Conservation (phyloP, 2,329 filamentous ascomycete species). For the Talaromyces sp. region DNA sequence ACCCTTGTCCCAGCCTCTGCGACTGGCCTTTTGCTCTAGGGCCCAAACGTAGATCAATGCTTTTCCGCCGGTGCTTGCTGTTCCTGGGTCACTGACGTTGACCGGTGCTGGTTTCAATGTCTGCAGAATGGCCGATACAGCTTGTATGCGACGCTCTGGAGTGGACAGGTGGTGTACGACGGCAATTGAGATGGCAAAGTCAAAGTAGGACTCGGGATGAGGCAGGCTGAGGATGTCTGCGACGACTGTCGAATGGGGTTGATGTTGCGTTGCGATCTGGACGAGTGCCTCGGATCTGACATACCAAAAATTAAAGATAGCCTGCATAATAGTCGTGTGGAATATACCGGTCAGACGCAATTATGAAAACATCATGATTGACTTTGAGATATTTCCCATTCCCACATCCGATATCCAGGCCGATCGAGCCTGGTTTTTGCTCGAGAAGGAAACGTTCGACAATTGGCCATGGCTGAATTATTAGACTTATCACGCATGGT, state of each 20-base stretch:
- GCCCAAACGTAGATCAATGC: conserved; percentile 92
- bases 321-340: background rate
- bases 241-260: conserved; percentile 66
- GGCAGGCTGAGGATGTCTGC: conserved; percentile 83
- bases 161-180: conserved; percentile 93
- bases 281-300: conserved; percentile 56
- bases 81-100: background rate
- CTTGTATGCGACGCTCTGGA: conserved; percentile 64
- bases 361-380: conserved; percentile 70
- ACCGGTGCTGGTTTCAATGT: conserved; percentile 49
- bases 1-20: conserved; percentile 82
- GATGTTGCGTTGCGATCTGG: conserved; percentile 54
- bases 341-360: conserved; percentile 76
- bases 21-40: conserved; percentile 80
- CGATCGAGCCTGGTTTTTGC: conserved; percentile 67
- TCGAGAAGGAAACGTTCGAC: conserved; percentile 71
- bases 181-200: conserved; percentile 92
- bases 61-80: conserved; percentile 49
- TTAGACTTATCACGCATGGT: conserved; percentile 1
- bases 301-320: background rate
- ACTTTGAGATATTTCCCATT: conserved; percentile 93
- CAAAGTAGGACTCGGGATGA: conserved; percentile 62
- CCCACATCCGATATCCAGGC: conserved; percentile 88
- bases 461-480: conserved; percentile 76
- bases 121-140: conserved; percentile 66